These are phyloP conservation scores for Chlorella vulgaris DNA, from an alignment of 139 green algal species.

Conservation along the genomic window DNA sequence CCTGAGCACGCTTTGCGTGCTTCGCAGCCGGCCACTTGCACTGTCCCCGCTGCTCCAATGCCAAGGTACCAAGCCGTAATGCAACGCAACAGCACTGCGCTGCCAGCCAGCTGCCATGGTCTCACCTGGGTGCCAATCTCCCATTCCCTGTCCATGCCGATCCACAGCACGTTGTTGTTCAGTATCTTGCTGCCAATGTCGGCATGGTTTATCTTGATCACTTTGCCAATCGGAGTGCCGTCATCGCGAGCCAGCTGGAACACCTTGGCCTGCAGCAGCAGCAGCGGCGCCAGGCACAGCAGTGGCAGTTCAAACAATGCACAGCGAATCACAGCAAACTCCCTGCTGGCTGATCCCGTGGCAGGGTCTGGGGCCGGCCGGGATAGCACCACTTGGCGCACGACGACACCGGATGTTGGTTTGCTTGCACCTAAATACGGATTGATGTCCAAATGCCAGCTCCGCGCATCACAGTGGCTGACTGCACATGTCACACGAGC, in stretches of 20 bases:
- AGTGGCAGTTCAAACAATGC: not conserved
- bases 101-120: not conserved
- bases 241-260: constrained; percentile 26
- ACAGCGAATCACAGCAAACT: too few relatives aligned
- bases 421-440: too few relatives aligned
- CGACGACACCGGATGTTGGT: too few relatives aligned
- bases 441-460: too few relatives aligned
- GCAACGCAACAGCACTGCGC: not conserved
- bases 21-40: too few relatives aligned
- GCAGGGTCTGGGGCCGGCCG: not conserved
- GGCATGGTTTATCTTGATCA: constrained; percentile 41
- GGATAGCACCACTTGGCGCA: not conserved
- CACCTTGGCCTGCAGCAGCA: constrained; percentile 26
- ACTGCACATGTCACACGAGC: not conserved
- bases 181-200: constrained; percentile 33
- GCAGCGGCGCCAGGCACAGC: not conserved
- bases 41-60: not conserved
- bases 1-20: too few relatives aligned
- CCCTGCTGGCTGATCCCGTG: not conserved
- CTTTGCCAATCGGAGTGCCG: constrained; percentile 33
- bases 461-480: not conserved
- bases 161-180: constrained; percentile 30
- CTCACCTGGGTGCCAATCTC: constrained; percentile 35
- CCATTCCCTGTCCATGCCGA: constrained; percentile 27
- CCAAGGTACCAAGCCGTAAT: not conserved